Percentiles rank a stretch among this genome's conserved stretches.
Conservation (phyloP, 441 rosid species). For the Macaranga tanarius region DNA sequence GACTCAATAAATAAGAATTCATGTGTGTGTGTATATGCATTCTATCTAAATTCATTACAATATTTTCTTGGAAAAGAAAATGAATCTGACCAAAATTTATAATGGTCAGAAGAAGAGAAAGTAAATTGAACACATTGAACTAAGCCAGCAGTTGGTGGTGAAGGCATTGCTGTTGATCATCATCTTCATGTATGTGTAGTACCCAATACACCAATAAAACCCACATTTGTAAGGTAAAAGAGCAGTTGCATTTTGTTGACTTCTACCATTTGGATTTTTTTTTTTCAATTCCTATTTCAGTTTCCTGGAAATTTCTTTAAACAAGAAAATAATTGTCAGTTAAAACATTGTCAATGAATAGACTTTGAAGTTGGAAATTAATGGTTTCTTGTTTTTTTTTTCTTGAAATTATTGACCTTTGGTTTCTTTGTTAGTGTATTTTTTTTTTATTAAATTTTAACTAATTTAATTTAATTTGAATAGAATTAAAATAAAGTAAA, state of each 20-base stretch:
- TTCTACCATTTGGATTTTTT: neutral
- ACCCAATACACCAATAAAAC: neutral
- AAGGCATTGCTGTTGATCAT: neutral
- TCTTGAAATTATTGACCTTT: neutral
- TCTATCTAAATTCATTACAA: no score
- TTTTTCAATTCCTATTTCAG: neutral
- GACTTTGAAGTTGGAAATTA: neutral
- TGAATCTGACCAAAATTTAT: neutral
- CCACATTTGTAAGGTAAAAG: neutral
- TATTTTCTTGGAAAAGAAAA: neutral
- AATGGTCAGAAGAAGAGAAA: neutral
- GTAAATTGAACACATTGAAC: neutral
- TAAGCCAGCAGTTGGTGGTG: neutral
- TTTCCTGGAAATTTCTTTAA: neutral
- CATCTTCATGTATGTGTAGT: neutral
- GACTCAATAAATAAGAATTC: no score
- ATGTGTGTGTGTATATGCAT: no score
- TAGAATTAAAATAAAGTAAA: no score
- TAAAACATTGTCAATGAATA: no score
- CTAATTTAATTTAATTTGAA: no score
- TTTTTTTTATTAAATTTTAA: no score
- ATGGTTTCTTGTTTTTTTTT: neutral
- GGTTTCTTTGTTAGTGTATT: no score
- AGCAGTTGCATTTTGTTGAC: neutral
- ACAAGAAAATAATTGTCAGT: neutral